Evolutionary conservation across 2,329 filamentous ascomycete species (phyloP), one percentile per base, ranked within the genome.

Genomic region (Clarireedia paspali): DNA sequence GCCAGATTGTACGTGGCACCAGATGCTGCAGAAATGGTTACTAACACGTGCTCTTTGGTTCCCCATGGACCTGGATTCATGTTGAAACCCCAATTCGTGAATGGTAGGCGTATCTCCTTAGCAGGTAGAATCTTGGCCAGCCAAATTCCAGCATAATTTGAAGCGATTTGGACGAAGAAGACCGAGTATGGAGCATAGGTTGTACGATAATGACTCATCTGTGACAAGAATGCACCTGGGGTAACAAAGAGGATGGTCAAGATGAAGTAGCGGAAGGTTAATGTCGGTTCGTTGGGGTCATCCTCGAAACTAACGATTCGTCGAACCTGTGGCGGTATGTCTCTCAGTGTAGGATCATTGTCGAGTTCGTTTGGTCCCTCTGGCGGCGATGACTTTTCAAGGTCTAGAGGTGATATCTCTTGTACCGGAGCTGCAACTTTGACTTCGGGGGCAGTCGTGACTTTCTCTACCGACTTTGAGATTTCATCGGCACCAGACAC

Each of bases 241-340:
- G 76, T 72, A 46, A 82, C 75, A 62, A 83, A 82, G 17, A 83
- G 58, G 54, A 79, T 66, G 5, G 76, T 74, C 24, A 83, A 70
- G 24, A 83, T 51, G 62, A 83, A 80, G 62, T 82, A 84, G 26
- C 81, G 77, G 60, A 84, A 83, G 1, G 81, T 84, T 23, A 84
- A 70, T 12, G 78, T 81, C 0, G 78, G 77, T 27, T 80, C 69
- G 3, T 70, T 74, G 0, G 80, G 74, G 62, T 84, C 79, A 63
- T 84, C 80, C 20, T 75, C 73, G 57, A 84, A 71, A 62, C 75
- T 80, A 60, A 83, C 79, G 44, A 82, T 73, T 24, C 78, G 74
- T 44, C 81, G 77, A 14, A 83, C 80, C 58, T 80, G 75, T 51
- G 73, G 69, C 4, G 80, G 80, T 14, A 84, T 74, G 51, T 80